phyloP scores from a whole-genome alignment of 2,329 filamentous ascomycete genomes.

The Diaporthe vaccinii region DNA sequence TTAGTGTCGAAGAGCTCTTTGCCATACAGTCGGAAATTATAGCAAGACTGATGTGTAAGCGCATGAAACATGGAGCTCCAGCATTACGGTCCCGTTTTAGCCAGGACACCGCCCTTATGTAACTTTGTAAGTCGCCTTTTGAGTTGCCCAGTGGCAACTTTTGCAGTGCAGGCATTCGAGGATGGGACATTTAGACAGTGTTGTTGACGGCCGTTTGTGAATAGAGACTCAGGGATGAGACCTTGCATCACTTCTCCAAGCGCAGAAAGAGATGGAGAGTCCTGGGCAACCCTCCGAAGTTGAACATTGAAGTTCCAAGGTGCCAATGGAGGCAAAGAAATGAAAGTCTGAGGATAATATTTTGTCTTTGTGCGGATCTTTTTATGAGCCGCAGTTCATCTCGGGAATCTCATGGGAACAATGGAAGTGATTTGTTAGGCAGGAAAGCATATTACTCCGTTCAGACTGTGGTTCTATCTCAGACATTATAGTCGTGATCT shows the following conservation, averaged over 20 bases:
- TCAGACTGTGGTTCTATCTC: too few relatives aligned
- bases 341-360: too few relatives aligned
- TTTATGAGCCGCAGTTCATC: too few relatives aligned
- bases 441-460: too few relatives aligned
- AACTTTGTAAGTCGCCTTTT: neutral
- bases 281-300: too few relatives aligned
- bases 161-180: neutral
- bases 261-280: neutral
- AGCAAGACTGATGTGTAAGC: neutral
- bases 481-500: too few relatives aligned
- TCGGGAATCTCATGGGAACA: too few relatives aligned
- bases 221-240: neutral
- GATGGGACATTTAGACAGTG: neutral
- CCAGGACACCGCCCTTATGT: neutral
- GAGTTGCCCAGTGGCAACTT: neutral
- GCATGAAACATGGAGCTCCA: neutral
- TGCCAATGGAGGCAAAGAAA: too few relatives aligned
- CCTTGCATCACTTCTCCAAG: neutral
- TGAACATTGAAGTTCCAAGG: too few relatives aligned
- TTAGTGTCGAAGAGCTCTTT: neutral
- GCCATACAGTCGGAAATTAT: too few relatives aligned
- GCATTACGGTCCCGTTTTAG: neutral
- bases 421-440: too few relatives aligned
- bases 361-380: too few relatives aligned
- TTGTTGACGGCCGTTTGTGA: neutral